Base-by-base conservation (phyloP, 2,329 filamentous ascomycete species). In the Colletotrichum orbiculare region DNA sequence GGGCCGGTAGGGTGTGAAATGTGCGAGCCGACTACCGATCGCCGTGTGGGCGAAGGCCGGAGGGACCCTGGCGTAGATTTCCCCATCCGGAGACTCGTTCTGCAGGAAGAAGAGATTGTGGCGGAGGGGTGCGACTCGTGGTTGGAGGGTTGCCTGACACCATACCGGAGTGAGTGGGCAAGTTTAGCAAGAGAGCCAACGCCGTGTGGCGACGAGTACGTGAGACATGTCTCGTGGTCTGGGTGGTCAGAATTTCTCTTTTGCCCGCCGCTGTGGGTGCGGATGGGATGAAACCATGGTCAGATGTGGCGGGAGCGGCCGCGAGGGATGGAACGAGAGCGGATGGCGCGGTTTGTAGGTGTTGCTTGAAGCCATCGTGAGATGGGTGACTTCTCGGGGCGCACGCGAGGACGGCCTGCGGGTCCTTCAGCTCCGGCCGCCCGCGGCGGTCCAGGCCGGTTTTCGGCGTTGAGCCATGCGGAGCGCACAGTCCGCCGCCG, bases 1-100 rank as follows among this genome's bases (percentile, higher is more conserved):
- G 55, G 47, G 43, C 60, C 42, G 64, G 47, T 34, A 49, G 60
- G 53, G 60, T 59, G 59, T 59, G 64, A 54, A 46, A 41, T 47
- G 45, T 59, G 48, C 60, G 60, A 66, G 47, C 64, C 64, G 64
- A 64, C 47, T 64, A 54, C 64, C 64, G 64, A 64, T 64, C 64
- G 53, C 54, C 45, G 48, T 64, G 15, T 63, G 43, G 43, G 49
- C 9, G 25, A 45, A 25, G 13, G 47, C 48, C 37, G 64, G 60
- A 63, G 25, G 4, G 49, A 54, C 47, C 48, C 34, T 64, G 48
- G 48, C 17, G 13, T 55, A 3, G 38, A 54, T 45, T 66, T 47
- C 54, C 54, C 15, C 34, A 59, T 59, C 34, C 60, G 38, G 60
- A 38, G 17, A 35, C n/a, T 49, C 33, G 46, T 53, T 46, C 59